Conservation (phyloP, 1,284 basidiomycete genomes). For the Schizophyllum commune region DNA sequence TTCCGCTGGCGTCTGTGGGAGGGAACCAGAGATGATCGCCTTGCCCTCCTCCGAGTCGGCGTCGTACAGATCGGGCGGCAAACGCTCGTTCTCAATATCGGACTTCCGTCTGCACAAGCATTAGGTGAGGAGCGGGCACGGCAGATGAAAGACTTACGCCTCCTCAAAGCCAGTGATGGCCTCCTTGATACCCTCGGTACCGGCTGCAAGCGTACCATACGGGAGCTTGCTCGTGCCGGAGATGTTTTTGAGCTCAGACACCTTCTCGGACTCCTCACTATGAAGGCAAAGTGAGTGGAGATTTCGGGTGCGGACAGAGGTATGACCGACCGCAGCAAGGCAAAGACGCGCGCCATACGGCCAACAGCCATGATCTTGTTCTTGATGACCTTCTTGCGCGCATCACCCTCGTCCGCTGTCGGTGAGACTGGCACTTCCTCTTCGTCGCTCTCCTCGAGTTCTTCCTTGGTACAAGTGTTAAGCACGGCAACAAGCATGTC, state of each 20-base stretch:
- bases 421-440: slow-evolving; percentile 35
- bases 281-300: slow-evolving; percentile 1
- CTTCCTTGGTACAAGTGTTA: slow-evolving; percentile 92
- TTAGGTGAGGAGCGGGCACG: neutral
- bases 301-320: neutral
- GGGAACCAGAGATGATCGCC: slow-evolving; percentile 52
- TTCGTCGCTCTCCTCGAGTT: slow-evolving; percentile 82
- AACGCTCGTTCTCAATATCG: slow-evolving; percentile 97
- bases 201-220: slow-evolving; percentile 81
- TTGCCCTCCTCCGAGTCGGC: slow-evolving; percentile 72
- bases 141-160: slow-evolving; percentile 56
- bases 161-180: slow-evolving; percentile 93
- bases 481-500: slow-evolving; percentile 96
- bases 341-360: slow-evolving; percentile 93
- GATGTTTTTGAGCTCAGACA: slow-evolving; percentile 93
- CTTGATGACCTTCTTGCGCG: slow-evolving; percentile 83
- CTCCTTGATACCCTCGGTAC: slow-evolving; percentile 94
- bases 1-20: slow-evolving; percentile 29
- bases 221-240: slow-evolving; percentile 76
- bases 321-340: slow-evolving; percentile 75
- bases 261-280: slow-evolving; percentile 96
- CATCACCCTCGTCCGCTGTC: slow-evolving; percentile 47
- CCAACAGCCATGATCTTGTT: slow-evolving; percentile 99
- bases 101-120: slow-evolving; percentile 70
- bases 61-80: slow-evolving; percentile 93